Base-by-base conservation (phyloP, 2,329 filamentous ascomycete genomes). In the Colletotrichum theobromicola region DNA sequence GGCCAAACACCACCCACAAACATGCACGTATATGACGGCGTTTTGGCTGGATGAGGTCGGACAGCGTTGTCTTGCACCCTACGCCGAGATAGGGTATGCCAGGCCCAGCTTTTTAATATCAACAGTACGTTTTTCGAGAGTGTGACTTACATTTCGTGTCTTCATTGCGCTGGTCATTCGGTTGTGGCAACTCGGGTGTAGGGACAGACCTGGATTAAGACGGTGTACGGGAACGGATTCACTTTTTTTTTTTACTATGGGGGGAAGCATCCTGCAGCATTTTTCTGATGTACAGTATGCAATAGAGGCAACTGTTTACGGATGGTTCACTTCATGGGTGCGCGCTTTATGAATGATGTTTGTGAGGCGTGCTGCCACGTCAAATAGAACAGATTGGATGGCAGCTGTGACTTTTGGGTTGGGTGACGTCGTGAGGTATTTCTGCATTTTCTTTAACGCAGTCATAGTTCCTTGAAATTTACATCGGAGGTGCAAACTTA, bases 281-380 rank as follows among this genome's bases (percentile, higher is more conserved):
- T 69, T 75, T 74, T 74, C 64, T 63, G 64, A 74, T 75, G 73
- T 75, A 75, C 70, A 74, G 73, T 75, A 75, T 75, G 73, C 73
- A 60, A 74, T 75, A 75, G 73, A 75, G 70, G 73, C 70, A 68
- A 65, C 73, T 75, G 73, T 75, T 67, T 72, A 74, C 55, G 67
- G 62, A 72, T 65, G 34, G 34, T 62, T 15, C 21, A 37, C 24
- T 21, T n/a, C 57, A 32, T 35, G 26, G 30, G 57, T 32, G 57
- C 24, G 57, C 55, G 30, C 30, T 18, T 30, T 28, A n/a, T 30
- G 30, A 32, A 61, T 61, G 28, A 37, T 37, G n/a, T 62, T 62
- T 42, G 60, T 62, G 60, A 62, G 60, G 34, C 13, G 60, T 62
- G 13, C 13, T 62, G 32, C 35, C 34, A 26, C 32, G 30, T 62